These are phyloP conservation scores for Nyctanthes arbortristis DNA, from an alignment of 257 asterid genomes.

Conservation along the genomic window DNA sequence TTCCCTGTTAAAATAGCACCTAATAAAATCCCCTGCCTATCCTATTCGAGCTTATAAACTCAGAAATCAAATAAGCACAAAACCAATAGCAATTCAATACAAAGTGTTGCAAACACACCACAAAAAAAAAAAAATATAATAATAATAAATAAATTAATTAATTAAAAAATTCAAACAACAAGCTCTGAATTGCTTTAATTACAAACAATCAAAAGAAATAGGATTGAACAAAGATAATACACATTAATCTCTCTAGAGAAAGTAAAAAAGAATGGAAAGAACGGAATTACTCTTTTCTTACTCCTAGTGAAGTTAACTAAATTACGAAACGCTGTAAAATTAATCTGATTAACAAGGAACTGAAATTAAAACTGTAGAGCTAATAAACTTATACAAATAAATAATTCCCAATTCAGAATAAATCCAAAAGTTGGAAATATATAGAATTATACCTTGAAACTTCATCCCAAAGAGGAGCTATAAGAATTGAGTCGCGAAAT, in stretches of 20 bases:
- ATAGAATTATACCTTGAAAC: too few species aligned
- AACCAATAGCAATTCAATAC: neutral
- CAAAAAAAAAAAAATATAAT: neutral
- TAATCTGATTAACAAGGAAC: too few species aligned
- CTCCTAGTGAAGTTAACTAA: neutral
- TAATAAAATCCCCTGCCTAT: conserved; percentile 16
- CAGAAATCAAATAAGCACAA: conserved; percentile 1
- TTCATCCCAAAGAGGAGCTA: conserved; percentile 83
- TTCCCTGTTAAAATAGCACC: conserved; percentile 54
- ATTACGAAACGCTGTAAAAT: too few species aligned
- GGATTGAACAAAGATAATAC: too few species aligned
- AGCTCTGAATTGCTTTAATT: too few species aligned
- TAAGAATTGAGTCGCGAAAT: conserved; percentile 57
- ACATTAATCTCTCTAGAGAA: too few species aligned
- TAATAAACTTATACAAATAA: neutral
- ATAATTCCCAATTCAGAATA: conserved; percentile 1
- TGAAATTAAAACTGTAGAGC: neutral
- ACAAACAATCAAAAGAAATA: too few species aligned
- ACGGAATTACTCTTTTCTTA: neutral
- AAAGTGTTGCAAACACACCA: too few species aligned
- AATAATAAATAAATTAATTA: too few species aligned
- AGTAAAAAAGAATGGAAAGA: conserved; percentile 3
- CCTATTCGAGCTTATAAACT: neutral
- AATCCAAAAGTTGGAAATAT: neutral
- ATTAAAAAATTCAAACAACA: too few species aligned